phyloP scores from a whole-genome alignment of 140 eudicot species.

The Ambrosia hybrid region DNA sequence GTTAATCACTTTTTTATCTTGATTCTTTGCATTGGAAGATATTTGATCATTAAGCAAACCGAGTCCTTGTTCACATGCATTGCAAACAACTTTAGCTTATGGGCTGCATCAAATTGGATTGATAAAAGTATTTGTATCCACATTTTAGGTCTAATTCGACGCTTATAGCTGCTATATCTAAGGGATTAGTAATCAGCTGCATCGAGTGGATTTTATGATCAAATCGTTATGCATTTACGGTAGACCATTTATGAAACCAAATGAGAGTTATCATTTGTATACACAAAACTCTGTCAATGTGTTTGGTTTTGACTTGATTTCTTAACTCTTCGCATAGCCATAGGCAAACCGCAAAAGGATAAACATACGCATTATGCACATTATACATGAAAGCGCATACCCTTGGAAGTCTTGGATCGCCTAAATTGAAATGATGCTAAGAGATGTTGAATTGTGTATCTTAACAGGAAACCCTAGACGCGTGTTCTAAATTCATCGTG shows the following conservation, averaged over 20 bases:
- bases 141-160: background rate
- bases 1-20: conserved; percentile 15
- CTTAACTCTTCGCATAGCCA: background rate
- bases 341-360: no score
- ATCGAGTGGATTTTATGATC: background rate
- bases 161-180: background rate
- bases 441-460: conserved; percentile 19
- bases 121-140: background rate
- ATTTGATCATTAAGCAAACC: conserved; percentile 10
- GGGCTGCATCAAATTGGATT: background rate
- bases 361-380: no score
- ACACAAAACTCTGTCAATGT: background rate
- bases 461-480: conserved; percentile 65
- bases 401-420: no score
- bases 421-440: conserved; percentile 11
- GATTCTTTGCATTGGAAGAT: background rate
- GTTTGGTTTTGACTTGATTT: background rate
- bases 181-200: background rate
- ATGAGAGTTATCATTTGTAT: conserved; percentile 2
- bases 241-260: conserved; percentile 8
- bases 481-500: conserved; percentile 54
- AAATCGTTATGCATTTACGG: background rate
- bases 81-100: background rate
- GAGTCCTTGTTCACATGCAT: conserved; percentile 13
- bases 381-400: no score